These are phyloP conservation scores for Komagataella ulmi DNA, from an alignment of 805 yeast genomes.

Conservation along the genomic window DNA sequence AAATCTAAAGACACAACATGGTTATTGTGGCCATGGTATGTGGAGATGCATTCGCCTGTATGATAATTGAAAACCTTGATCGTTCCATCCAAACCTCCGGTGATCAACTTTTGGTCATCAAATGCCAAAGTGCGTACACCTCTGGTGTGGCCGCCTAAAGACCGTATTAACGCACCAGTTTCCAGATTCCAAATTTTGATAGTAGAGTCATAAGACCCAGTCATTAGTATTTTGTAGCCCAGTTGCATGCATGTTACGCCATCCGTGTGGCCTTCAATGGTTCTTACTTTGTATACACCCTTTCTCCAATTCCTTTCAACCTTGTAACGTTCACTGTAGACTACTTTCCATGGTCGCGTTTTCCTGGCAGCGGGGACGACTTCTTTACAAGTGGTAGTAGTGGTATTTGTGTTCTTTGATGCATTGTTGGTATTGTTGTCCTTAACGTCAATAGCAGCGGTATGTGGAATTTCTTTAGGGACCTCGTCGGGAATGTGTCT, in stretches of 20 bases:
- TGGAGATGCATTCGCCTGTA: constrained; percentile 88
- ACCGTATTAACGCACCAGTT: constrained; percentile 62
- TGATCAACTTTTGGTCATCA: constrained; percentile 79
- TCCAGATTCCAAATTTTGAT: constrained; percentile 88
- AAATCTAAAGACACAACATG: constrained; percentile 80
- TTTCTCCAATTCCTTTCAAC: constrained; percentile 94
- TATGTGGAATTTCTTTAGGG: constrained; percentile 9
- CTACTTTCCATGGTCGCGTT: constrained; percentile 90
- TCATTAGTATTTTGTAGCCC: constrained; percentile 65
- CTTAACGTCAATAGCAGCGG: constrained; percentile 6
- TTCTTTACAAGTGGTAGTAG: neutral
- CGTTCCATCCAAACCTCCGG: constrained; percentile 85
- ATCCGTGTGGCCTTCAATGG: constrained; percentile 72
- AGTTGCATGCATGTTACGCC: constrained; percentile 85
- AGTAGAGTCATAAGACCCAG: constrained; percentile 87
- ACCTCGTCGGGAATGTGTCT: constrained; percentile 5
- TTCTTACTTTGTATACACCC: constrained; percentile 52
- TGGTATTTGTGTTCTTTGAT: neutral
- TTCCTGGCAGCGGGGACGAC: constrained; percentile 13
- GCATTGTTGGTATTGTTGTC: constrained; percentile 11
- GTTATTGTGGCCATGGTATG: constrained; percentile 86
- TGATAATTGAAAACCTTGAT: constrained; percentile 94
- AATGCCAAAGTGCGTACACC: constrained; percentile 80
- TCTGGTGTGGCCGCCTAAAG: constrained; percentile 78
- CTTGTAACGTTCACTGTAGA: constrained; percentile 79